Percentiles rank a stretch among this genome's conserved stretches.
These are phyloP conservation scores for Funneliformis mosseae DNA, from an alignment of 192 early-diverging fungal species.

Conservation along the genomic window DNA sequence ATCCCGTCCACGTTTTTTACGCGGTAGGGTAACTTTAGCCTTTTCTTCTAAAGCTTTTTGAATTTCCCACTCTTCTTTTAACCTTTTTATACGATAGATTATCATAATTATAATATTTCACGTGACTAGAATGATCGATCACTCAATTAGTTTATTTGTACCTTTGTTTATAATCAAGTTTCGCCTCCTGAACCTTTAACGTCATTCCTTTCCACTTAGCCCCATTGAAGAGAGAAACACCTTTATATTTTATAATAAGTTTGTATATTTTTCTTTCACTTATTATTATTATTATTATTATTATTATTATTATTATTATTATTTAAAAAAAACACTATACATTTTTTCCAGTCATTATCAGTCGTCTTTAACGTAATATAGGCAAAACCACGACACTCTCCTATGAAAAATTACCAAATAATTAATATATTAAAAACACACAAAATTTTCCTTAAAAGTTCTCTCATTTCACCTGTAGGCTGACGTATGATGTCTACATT, in stretches of 20 bases:
- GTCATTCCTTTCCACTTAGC: slow-evolving; percentile 85
- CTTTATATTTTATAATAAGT: slow-evolving; percentile 32
- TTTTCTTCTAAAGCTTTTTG: slow-evolving; percentile 25
- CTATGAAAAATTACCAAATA: slow-evolving; percentile 22
- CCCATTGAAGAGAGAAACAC: slow-evolving; percentile 68
- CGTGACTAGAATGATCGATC: not conserved
- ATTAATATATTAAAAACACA: slow-evolving; percentile 6
- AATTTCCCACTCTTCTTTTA: slow-evolving; percentile 50
- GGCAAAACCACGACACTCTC: slow-evolving; percentile 69
- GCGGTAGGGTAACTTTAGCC: slow-evolving; percentile 34
- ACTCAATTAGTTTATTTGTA: slow-evolving; percentile 17
- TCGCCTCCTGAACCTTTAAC: slow-evolving; percentile 80
- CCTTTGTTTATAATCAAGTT: slow-evolving; percentile 65
- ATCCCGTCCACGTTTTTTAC: slow-evolving; percentile 34
- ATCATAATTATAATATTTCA: not conserved
- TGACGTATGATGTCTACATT: slow-evolving; percentile 57
- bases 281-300: too few relatives aligned
- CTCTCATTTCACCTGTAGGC: slow-evolving; percentile 33
- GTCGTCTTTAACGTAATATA: slow-evolving; percentile 73
- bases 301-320: too few relatives aligned
- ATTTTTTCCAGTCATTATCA: slow-evolving; percentile 65
- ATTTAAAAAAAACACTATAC: slow-evolving; percentile 40
- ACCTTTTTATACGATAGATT: slow-evolving; percentile 28
- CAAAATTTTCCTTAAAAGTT: not conserved
- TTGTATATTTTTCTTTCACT: not conserved